Conservation (phyloP, 352 stramenopile species). For the Phytophthora pini region DNA sequence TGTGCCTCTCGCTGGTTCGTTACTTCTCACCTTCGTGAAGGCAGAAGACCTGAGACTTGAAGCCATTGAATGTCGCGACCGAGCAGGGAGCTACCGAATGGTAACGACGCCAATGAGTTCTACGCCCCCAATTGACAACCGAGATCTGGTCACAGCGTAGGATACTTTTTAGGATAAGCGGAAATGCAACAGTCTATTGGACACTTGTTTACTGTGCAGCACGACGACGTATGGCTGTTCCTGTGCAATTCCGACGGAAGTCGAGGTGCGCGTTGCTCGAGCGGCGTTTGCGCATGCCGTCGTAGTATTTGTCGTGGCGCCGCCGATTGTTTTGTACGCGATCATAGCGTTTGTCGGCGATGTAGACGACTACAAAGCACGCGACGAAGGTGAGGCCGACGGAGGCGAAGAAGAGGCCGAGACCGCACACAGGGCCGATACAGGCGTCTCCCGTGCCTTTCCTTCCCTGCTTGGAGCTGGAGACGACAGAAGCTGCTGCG, state of each 20-base stretch:
- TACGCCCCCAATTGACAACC: slow-evolving; percentile 19
- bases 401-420: slow-evolving; percentile 51
- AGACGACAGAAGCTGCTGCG: slow-evolving; percentile 9
- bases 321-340: slow-evolving; percentile 30
- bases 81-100: slow-evolving; percentile 35
- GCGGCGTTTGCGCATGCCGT: slow-evolving; percentile 24
- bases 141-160: slow-evolving; percentile 21
- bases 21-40: slow-evolving; percentile 45
- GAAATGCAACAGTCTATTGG: slow-evolving; percentile 2
- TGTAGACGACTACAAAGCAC: slow-evolving; percentile 46
- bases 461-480: slow-evolving; percentile 28
- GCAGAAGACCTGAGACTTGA: slow-evolving; percentile 12
- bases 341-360: slow-evolving; percentile 44
- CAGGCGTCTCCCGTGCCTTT: slow-evolving; percentile 40
- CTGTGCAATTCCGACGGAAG: slow-evolving; percentile 24
- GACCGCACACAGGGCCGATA: slow-evolving; percentile 43
- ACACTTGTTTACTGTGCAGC: slow-evolving; percentile 13
- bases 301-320: slow-evolving; percentile 30
- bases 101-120: slow-evolving; percentile 22
- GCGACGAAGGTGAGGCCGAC: slow-evolving; percentile 42
- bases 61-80: slow-evolving; percentile 24
- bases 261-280: slow-evolving; percentile 22
- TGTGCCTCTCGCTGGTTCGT: slow-evolving; percentile 36
- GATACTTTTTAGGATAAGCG: background rate
- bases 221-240: slow-evolving; percentile 22